Conservation (phyloP, 2,329 filamentous ascomycete genomes). For the Fusarium brevicatenulatum region DNA sequence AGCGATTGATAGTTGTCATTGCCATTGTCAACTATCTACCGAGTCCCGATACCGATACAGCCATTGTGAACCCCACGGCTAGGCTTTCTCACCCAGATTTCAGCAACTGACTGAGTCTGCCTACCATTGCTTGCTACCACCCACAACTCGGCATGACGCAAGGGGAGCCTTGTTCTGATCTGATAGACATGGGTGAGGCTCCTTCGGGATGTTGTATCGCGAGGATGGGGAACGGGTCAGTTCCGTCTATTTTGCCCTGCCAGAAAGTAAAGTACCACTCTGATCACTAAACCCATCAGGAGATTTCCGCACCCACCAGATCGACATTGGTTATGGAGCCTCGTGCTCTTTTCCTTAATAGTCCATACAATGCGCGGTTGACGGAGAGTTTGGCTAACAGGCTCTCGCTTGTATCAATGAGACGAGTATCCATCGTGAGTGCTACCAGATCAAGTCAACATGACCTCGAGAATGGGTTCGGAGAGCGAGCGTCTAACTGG, state of each 20-base stretch:
- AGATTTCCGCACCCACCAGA: conserved; percentile 29
- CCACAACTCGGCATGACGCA: conserved; percentile 37
- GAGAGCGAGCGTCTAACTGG: background rate
- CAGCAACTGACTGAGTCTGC: conserved; percentile 27
- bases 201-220: conserved; percentile 14
- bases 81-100: conserved; percentile 39
- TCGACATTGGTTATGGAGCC: conserved; percentile 35
- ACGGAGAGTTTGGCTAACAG: conserved; percentile 5
- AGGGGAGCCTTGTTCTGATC: conserved; percentile 33
- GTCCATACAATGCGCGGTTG: background rate
- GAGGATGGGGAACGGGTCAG: conserved; percentile 28
- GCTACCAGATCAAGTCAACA: conserved; percentile 1
- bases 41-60: conserved; percentile 14
- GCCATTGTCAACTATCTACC: background rate
- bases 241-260: conserved; percentile 38
- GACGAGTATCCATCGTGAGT: conserved; percentile 19
- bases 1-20: background rate
- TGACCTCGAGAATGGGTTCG: background rate
- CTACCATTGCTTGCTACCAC: background rate
- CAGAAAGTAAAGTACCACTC: background rate
- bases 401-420: conserved; percentile 13
- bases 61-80: conserved; percentile 37
- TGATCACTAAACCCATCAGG: conserved; percentile 5
- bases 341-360: conserved; percentile 13
- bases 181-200: conserved; percentile 11